These are phyloP conservation scores for Adansonia digitata DNA, from an alignment of 345 rosid genomes.

Conservation along the genomic window DNA sequence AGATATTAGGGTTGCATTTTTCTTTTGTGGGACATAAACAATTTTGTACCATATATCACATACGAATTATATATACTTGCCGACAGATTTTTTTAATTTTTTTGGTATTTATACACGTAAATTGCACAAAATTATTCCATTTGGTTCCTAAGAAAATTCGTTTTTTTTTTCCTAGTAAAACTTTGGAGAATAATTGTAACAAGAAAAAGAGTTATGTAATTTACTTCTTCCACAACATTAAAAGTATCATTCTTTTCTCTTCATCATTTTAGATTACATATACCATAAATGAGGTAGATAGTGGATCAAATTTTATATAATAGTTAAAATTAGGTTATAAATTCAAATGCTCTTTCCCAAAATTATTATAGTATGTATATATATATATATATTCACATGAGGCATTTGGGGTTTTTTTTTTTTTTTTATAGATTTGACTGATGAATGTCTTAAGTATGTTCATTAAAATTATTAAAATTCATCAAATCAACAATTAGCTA, in stretches of 20 bases:
- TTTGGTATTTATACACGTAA: not conserved
- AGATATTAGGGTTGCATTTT: not conserved
- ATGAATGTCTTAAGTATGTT: no score
- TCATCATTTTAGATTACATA: not conserved
- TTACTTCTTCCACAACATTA: not conserved
- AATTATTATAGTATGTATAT: no score
- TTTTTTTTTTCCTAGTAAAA: not conserved
- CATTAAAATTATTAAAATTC: not conserved
- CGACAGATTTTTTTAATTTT: not conserved
- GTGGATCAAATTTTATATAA: no score
- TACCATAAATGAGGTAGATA: no score
- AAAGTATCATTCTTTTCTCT: not conserved
- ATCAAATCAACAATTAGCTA: no score
- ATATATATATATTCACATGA: not conserved
- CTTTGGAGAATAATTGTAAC: not conserved
- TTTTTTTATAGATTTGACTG: no score
- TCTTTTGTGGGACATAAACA: conserved; percentile 12
- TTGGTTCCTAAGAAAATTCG: not conserved
- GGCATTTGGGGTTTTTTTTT: not conserved
- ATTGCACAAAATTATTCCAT: not conserved
- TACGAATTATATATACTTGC: not conserved
- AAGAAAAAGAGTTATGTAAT: not conserved
- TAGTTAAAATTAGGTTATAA: no score
- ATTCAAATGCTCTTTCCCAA: no score
- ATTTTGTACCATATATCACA: not conserved